Base-by-base conservation (phyloP, 2,329 filamentous ascomycete genomes). In the Cercospora sesami region DNA sequence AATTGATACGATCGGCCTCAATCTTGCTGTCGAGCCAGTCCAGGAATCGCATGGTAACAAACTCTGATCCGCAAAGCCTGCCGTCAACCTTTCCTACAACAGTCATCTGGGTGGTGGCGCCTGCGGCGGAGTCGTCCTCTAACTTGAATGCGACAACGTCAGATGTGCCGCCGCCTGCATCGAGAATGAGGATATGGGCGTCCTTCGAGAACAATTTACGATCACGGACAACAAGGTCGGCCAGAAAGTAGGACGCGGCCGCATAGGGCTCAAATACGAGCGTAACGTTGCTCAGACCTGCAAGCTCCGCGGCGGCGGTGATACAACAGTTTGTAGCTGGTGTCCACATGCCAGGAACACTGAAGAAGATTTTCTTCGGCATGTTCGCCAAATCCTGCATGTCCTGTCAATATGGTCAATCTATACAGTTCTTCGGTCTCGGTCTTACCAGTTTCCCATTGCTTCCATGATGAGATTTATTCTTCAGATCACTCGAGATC, bases 271-370 rank as follows among this genome's bases (percentile, higher is more conserved):
- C 69, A 23, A 63, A 67, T 1, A 69, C 53, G 3, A 69, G 61
- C 33, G 67, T 60, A 2, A 66, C 66, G n/a, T 64, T 16, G 14
- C 12, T 16, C 26, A 68, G 9, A 4, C 68, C 68, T 18, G 68
- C 66, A 4, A 23, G n/a, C 18, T 65, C 61, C 5, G 70, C 68
- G 3, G 70, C 68, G 4, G 42, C 45, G 14, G 62, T 66, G 64
- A 68, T 66, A 21, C 51, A 60, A 3, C 51, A 53, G 51, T 67
- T 70, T 1, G 21, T 33, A 21, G 64, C 59, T 18, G 60, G 16
- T 21, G 64, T 65, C 68, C 69, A 69, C 64, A 71, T 68, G 18
- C 69, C 63, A 5, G 68, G 51, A 55, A 55, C 51, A 4, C 51
- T 30, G 26, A 55, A 55, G 23, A 55, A 55, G 51, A 55, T 6